Percentiles rank a stretch among this genome's conserved stretches.
phyloP scores from a whole-genome alignment of 202 grass and related monocot species.

The Panicum hallii region DNA sequence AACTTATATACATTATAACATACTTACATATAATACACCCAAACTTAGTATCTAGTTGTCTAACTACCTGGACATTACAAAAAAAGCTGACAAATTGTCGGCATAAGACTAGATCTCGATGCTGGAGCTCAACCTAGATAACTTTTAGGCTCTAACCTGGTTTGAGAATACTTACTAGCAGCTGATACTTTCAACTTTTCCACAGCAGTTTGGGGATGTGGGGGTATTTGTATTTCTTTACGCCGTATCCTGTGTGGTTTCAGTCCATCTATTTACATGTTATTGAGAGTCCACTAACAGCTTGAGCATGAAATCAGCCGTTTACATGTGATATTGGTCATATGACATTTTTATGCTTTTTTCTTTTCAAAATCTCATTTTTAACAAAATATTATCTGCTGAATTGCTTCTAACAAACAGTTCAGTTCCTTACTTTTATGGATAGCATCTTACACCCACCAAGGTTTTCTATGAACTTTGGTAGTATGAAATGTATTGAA shows the following conservation, averaged over 20 bases:
- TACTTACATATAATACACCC: too few species aligned
- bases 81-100: background rate
- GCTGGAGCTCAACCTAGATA: background rate
- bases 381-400: background rate
- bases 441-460: background rate
- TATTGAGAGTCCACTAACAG: background rate
- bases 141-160: background rate
- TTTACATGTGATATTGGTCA: too few species aligned
- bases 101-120: background rate
- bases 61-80: too few species aligned
- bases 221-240: background rate
- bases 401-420: background rate
- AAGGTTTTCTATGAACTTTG: conserved; percentile 1
- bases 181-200: background rate
- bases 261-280: background rate
- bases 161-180: background rate
- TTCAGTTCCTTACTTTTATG: background rate
- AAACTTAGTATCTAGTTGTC: too few species aligned
- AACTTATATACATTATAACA: too few species aligned
- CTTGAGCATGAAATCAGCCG: background rate
- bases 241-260: background rate
- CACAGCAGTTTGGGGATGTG: background rate
- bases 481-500: background rate
- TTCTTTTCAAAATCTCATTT: background rate
- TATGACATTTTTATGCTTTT: background rate